phyloP scores from a whole-genome alignment of 1,284 basidiomycete species.

The Porphyrellus sp. region DNA sequence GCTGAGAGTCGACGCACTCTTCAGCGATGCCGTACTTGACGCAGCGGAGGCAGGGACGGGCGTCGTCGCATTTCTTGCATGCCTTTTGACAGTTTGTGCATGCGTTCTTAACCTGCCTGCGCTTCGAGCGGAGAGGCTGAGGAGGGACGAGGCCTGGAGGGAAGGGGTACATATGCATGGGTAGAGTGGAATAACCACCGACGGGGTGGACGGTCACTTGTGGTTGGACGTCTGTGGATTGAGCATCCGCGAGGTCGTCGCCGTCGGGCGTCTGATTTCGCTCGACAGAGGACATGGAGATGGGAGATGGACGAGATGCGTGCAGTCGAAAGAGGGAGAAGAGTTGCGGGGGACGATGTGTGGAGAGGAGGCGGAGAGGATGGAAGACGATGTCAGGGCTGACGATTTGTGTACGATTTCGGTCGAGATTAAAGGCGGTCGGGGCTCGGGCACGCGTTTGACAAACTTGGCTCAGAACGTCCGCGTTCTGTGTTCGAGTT shows the following conservation, averaged over 20 bases:
- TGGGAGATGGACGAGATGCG: constrained; percentile 18
- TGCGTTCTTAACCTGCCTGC: constrained; percentile 86
- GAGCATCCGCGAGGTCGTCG: constrained; percentile 36
- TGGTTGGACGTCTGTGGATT: constrained; percentile 44
- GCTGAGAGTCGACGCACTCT: constrained; percentile 76
- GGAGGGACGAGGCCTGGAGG: constrained; percentile 46
- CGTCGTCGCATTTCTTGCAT: constrained; percentile 89
- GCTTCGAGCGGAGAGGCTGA: constrained; percentile 62
- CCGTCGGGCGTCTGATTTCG: constrained; percentile 39
- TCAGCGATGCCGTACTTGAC: constrained; percentile 81
- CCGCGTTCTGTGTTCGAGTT: constrained; percentile 31
- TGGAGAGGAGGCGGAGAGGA: constrained; percentile 7
- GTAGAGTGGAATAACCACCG: constrained; percentile 48
- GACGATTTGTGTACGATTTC: constrained; percentile 35
- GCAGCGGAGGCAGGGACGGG: constrained; percentile 80
- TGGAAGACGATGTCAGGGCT: constrained; percentile 20
- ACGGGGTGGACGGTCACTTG: constrained; percentile 51
- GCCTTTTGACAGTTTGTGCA: constrained; percentile 88
- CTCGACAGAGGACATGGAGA: constrained; percentile 33
- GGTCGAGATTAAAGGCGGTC: constrained; percentile 32
- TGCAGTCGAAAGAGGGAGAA: background rate
- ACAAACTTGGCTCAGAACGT: constrained; percentile 38
- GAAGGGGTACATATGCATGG: constrained; percentile 68
- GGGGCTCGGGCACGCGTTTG: constrained; percentile 36
- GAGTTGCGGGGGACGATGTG: constrained; percentile 9